phyloP scores from a whole-genome alignment of 495 filamentous ascomycete species.

The Lepraria neglecta region DNA sequence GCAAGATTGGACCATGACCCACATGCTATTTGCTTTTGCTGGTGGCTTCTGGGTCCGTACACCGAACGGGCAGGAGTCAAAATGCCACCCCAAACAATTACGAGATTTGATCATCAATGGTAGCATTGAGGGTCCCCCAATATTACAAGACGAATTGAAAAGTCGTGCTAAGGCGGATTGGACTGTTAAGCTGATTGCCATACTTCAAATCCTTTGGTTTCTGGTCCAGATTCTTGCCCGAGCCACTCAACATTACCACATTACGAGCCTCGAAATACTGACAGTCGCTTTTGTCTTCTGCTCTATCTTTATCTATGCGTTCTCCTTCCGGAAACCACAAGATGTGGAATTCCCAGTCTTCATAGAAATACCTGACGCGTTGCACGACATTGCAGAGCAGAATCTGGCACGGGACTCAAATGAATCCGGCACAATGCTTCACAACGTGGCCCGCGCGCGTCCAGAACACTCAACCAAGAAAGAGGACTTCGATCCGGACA shows the following conservation, averaged over 20 bases:
- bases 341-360: conserved; percentile 19
- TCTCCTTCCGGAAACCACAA: conserved; percentile 12
- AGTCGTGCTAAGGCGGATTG: conserved; percentile 24
- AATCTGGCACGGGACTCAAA: background rate
- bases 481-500: background rate
- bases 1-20: conserved; percentile 24
- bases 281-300: conserved; percentile 29
- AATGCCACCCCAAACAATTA: background rate
- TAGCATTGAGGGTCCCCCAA: background rate
- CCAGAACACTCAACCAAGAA: background rate
- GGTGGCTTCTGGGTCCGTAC: conserved; percentile 27
- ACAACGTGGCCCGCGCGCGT: background rate
- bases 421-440: background rate
- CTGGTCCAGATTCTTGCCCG: conserved; percentile 27
- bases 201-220: conserved; percentile 31
- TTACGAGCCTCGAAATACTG: conserved; percentile 31
- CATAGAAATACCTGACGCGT: background rate
- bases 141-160: conserved; percentile 11
- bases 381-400: background rate
- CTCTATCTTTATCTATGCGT: conserved; percentile 16
- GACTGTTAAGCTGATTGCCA: conserved; percentile 28
- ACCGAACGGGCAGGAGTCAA: background rate
- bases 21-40: conserved; percentile 30
- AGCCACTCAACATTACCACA: conserved; percentile 14
- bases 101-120: background rate